Evolutionary conservation across 495 filamentous ascomycete species (phyloP).

Genomic region (Glonium stellatum): DNA sequence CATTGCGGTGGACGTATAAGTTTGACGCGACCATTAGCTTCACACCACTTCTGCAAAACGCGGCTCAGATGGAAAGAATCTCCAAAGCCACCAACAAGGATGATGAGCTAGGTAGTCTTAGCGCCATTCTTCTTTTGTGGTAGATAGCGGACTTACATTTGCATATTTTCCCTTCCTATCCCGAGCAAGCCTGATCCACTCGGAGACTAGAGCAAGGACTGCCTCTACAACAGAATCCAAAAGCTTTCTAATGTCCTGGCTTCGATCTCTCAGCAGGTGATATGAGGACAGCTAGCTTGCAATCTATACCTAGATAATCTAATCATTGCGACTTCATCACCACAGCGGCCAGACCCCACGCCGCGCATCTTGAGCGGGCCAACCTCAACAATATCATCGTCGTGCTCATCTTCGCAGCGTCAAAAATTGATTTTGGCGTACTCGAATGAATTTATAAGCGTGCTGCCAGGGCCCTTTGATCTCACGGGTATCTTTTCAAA

Average conservation of each 20-base stretch:
- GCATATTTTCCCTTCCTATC: conserved; percentile 8
- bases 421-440: conserved; percentile 26
- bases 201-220: conserved; percentile 24
- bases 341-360: neutral
- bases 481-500: conserved; percentile 22
- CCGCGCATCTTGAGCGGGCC: conserved; percentile 1
- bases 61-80: conserved; percentile 27
- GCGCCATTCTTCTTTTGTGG: neutral
- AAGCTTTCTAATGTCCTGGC: conserved; percentile 28
- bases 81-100: conserved; percentile 36
- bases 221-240: conserved; percentile 31
- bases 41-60: conserved; percentile 26
- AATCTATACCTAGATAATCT: neutral
- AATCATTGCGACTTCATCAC: conserved; percentile 7
- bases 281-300: neutral
- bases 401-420: neutral
- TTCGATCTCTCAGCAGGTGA: too few species aligned
- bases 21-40: neutral
- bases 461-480: conserved; percentile 29
- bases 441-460: conserved; percentile 32
- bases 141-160: conserved; percentile 4
- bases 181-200: conserved; percentile 22
- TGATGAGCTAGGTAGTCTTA: conserved; percentile 24
- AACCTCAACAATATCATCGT: neutral
- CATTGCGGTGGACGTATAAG: conserved; percentile 11